phyloP scores from a whole-genome alignment of 2,329 filamentous ascomycete species.

The Neonectria magnoliae region DNA sequence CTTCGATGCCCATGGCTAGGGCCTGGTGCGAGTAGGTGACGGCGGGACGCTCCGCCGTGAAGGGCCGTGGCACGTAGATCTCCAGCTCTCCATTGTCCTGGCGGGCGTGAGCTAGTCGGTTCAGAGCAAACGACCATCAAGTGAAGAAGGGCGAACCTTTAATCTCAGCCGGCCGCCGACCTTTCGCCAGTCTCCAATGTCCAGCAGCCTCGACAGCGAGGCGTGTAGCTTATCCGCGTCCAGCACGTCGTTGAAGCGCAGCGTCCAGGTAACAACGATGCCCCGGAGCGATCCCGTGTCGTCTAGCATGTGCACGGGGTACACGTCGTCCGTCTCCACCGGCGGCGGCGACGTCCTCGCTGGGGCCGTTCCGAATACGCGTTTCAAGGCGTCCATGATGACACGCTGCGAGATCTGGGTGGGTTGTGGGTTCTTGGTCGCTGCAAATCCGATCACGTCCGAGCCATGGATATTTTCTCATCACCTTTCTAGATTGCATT shows the following conservation, averaged over 20 bases:
- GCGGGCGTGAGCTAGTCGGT: background rate
- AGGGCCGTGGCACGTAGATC: slow-evolving; percentile 46
- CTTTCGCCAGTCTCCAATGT: slow-evolving; percentile 57
- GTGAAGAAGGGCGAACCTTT: background rate
- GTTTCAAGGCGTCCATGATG: background rate
- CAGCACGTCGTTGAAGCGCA: slow-evolving; percentile 37
- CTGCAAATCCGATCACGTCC: background rate
- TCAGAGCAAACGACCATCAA: background rate
- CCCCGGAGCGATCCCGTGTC: slow-evolving; percentile 32
- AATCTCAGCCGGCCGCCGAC: slow-evolving; percentile 55
- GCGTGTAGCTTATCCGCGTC: slow-evolving; percentile 51
- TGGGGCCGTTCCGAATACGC: background rate
- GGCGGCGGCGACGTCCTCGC: background rate
- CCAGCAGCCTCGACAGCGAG: slow-evolving; percentile 51
- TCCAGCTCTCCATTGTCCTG: slow-evolving; percentile 39
- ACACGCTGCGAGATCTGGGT: background rate
- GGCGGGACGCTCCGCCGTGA: slow-evolving; percentile 48
- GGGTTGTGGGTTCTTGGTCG: background rate
- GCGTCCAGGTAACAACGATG: slow-evolving; percentile 38
- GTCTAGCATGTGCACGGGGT: slow-evolving; percentile 47
- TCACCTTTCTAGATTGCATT: background rate
- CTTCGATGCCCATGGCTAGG: slow-evolving; percentile 49
- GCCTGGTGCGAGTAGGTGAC: slow-evolving; percentile 52
- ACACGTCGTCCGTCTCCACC: slow-evolving; percentile 35
- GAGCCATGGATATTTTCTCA: background rate